A percentile compares a stretch with the other conserved stretches of the same genome.
phyloP scores from a whole-genome alignment of 2,329 filamentous ascomycete genomes.

The Pseudocercospora macadamiae region DNA sequence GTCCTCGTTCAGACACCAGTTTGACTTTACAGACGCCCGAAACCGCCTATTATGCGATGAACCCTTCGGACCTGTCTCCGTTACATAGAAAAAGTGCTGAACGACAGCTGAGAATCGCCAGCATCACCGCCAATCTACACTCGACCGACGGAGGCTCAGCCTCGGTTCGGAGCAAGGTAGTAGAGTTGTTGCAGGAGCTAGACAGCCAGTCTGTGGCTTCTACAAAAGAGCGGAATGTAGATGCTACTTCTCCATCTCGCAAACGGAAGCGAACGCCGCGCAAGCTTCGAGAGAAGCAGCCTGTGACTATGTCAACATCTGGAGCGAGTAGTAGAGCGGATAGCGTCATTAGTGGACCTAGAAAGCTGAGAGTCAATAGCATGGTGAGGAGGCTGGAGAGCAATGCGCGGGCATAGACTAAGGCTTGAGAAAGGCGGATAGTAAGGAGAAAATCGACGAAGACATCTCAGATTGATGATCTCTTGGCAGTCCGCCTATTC shows the following conservation, averaged over 20 bases:
- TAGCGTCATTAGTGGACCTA: constrained; percentile 19
- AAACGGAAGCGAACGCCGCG: constrained; percentile 21
- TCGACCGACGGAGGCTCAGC: too few species aligned
- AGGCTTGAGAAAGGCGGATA: not conserved
- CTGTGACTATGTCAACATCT: not conserved
- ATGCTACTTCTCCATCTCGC: constrained; percentile 1
- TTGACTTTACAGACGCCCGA: not conserved
- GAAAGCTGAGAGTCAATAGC: constrained; percentile 22
- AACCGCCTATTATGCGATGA: not conserved
- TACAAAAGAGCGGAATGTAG: not conserved
- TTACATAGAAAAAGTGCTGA: not conserved
- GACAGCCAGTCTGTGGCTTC: not conserved
- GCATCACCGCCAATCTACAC: not conserved
- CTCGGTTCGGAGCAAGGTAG: too few species aligned
- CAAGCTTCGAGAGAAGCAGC: constrained; percentile 13
- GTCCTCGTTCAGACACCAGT: not conserved
- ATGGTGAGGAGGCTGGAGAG: constrained; percentile 15
- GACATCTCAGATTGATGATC: too few species aligned
- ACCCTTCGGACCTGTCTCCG: not conserved
- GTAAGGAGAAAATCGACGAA: not conserved
- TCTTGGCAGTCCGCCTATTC: too few species aligned
- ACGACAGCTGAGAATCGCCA: not conserved
- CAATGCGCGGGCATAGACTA: not conserved
- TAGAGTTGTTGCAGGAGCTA: too few species aligned
- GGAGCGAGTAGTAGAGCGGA: constrained; percentile 13